phyloP scores from a whole-genome alignment of 768 basidiomycete species.

The Hygrocybe punicea region DNA sequence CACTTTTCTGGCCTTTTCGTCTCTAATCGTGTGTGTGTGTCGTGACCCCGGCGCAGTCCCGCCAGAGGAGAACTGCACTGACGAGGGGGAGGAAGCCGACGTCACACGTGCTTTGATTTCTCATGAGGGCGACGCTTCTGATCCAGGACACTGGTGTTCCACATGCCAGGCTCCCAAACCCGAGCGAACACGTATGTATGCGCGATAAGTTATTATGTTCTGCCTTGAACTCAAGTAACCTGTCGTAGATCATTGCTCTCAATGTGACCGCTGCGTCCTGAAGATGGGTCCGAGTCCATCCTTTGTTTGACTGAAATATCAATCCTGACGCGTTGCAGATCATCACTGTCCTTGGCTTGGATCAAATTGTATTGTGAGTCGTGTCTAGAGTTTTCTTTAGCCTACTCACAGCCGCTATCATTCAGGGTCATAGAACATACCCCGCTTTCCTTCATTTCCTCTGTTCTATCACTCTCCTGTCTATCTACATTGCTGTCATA shows the following conservation, averaged over 20 bases:
- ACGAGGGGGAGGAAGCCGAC: constrained; percentile 41
- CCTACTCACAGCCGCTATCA: background rate
- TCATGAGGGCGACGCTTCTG: constrained; percentile 46
- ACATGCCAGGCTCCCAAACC: constrained; percentile 74
- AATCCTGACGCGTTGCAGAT: constrained; percentile 43
- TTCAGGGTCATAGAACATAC: constrained; percentile 78
- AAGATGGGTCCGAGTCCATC: constrained; percentile 68
- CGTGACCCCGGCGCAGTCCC: constrained; percentile 72
- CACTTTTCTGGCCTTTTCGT: constrained; percentile 65
- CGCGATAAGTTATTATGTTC: background rate
- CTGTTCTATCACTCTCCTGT: constrained; percentile 56
- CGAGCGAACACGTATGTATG: constrained; percentile 53
- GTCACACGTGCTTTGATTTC: constrained; percentile 61
- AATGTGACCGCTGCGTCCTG: constrained; percentile 74
- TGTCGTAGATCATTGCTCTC: constrained; percentile 57
- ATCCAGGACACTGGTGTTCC: constrained; percentile 68
- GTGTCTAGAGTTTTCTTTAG: background rate
- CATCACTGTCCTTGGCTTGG: constrained; percentile 88
- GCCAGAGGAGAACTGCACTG: constrained; percentile 25
- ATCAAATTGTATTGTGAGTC: constrained; percentile 66
- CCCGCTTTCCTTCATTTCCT: constrained; percentile 82
- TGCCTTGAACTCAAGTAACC: background rate
- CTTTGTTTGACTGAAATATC: background rate
- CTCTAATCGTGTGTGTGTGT: constrained; percentile 66
- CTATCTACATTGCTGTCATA: constrained; percentile 56